Conservation (phyloP, 352 stramenopile genomes). For the Globisporangium abappressorium region DNA sequence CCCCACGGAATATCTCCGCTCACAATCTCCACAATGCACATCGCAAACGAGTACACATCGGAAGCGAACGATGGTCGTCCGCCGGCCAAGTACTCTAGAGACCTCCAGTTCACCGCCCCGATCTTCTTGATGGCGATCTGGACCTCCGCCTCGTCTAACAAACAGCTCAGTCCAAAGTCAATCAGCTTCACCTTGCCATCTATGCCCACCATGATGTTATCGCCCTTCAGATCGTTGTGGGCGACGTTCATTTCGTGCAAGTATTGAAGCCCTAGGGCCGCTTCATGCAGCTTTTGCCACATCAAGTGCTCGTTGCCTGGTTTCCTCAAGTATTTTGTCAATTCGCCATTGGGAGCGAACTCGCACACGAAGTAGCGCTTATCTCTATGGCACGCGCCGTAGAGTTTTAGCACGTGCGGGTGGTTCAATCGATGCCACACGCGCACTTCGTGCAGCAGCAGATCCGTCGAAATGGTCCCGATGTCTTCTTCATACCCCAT, state of each 20-base stretch:
- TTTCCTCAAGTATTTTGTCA: background rate
- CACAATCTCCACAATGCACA: background rate
- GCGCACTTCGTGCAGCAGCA: background rate
- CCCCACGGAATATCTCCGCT: background rate
- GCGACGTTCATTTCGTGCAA: background rate
- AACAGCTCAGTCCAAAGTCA: background rate
- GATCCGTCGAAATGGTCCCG: background rate
- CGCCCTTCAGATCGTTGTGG: background rate
- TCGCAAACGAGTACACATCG: background rate
- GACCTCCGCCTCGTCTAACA: background rate
- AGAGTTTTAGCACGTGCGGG: background rate
- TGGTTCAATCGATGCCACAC: background rate
- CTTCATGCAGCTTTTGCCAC: background rate
- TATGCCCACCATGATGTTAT: background rate
- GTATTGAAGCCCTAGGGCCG: background rate
- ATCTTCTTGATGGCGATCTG: background rate
- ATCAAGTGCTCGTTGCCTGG: background rate
- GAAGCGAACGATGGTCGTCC: background rate
- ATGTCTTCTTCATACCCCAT: background rate
- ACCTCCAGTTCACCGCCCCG: background rate
- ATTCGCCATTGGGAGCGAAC: background rate
- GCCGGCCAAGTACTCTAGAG: background rate
- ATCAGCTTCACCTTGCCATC: background rate
- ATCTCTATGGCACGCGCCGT: background rate
- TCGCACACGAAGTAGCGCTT: background rate